Evolutionary conservation across 371 early-diverging fungal genomes (phyloP).

Genomic region (Circinella minor): DNA sequence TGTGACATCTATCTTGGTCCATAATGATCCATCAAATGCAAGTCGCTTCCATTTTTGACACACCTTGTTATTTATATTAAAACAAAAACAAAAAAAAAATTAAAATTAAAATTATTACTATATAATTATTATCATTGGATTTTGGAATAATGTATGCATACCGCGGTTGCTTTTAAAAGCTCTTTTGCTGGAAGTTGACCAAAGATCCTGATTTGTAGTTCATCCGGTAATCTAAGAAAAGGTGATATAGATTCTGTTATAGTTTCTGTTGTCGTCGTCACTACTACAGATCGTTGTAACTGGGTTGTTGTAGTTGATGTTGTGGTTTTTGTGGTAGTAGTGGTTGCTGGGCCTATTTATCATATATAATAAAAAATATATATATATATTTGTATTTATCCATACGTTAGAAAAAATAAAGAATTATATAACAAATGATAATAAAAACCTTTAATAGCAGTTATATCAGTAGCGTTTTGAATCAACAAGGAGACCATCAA

Average conservation of each 20-base stretch:
- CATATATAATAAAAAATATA: too few relatives aligned
- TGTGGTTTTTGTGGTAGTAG: background rate
- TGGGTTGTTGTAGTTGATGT: too few relatives aligned
- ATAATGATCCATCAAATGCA: conserved; percentile 58
- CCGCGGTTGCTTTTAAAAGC: conserved; percentile 43
- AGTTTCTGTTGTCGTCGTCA: background rate
- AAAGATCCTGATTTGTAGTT: conserved; percentile 44
- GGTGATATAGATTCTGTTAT: background rate
- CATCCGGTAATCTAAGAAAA: conserved; percentile 37
- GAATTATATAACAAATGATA: background rate
- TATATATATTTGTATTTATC: too few relatives aligned
- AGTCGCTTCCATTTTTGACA: conserved; percentile 52
- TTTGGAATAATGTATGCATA: conserved; percentile 18
- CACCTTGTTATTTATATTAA: conserved; percentile 23
- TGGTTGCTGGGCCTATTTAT: too few relatives aligned
- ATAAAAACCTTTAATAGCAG: background rate
- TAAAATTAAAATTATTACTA: too few relatives aligned
- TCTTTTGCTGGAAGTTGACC: conserved; percentile 30
- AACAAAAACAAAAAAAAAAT: too few relatives aligned
- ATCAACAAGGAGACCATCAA: background rate
- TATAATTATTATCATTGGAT: background rate
- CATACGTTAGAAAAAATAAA: too few relatives aligned
- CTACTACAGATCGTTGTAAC: too few relatives aligned
- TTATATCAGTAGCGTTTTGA: background rate
- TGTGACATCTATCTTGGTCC: conserved; percentile 51